Evolutionary conservation across 73 alveolate genomes (phyloP).

Genomic region (Uronychia setigera): DNA sequence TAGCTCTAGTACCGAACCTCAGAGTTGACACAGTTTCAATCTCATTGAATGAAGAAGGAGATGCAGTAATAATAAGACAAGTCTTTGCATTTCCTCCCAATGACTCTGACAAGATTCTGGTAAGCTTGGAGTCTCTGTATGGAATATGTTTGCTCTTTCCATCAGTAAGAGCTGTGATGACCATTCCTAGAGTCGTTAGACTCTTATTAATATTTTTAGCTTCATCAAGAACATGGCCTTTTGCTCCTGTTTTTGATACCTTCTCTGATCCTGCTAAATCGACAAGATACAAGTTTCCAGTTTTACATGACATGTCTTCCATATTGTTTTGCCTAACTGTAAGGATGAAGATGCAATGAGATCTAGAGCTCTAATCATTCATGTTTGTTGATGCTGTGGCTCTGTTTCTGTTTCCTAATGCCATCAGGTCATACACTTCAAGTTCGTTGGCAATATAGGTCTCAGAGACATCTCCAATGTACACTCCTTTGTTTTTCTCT

Average conservation of each 20-base stretch:
- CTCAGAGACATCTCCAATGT: constrained; percentile 85
- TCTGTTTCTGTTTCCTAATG: constrained; percentile 71
- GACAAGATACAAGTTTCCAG: constrained; percentile 84
- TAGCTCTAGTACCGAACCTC: constrained; percentile 82
- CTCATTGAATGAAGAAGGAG: constrained; percentile 78
- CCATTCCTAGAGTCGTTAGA: constrained; percentile 74
- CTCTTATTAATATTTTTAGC: constrained; percentile 80
- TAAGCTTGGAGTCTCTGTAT: constrained; percentile 82
- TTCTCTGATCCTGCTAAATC: constrained; percentile 96
- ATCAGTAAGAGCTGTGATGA: constrained; percentile 79
- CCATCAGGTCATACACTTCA: constrained; percentile 76
- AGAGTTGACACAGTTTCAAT: constrained; percentile 76
- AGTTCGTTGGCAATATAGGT: constrained; percentile 57
- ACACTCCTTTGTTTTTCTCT: constrained; percentile 82
- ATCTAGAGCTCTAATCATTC: constrained; percentile 88
- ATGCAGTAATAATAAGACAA: constrained; percentile 78
- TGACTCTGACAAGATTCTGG: constrained; percentile 82
- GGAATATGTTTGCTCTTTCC: constrained; percentile 76
- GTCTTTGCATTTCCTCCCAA: constrained; percentile 94
- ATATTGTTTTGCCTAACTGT: constrained; percentile 71
- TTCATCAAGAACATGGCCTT: constrained; percentile 77
- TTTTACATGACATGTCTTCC: constrained; percentile 72
- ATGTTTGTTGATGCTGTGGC: constrained; percentile 65
- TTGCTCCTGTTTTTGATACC: constrained; percentile 89
- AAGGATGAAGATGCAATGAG: constrained; percentile 81